Conservation (phyloP, 768 basidiomycete genomes). For the Leccinellum rugosiceps region DNA sequence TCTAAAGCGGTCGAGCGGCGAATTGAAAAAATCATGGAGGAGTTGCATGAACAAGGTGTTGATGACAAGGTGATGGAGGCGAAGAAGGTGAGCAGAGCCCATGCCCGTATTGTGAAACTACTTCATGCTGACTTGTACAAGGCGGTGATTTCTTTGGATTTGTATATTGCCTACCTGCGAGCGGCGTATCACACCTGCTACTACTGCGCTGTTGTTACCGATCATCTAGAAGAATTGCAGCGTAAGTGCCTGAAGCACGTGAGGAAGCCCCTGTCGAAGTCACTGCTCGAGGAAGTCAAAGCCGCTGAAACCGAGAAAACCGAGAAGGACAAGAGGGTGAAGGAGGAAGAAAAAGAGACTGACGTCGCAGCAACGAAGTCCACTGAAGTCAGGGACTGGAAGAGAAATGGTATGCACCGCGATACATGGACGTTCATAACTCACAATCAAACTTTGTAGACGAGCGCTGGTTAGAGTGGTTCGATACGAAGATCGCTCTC, state of each 20-base stretch:
- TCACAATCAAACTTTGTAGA: conserved; percentile 45
- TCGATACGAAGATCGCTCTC: conserved; percentile 83
- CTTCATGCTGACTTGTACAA: conserved; percentile 34
- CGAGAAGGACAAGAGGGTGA: conserved; percentile 47
- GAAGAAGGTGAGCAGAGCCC: conserved; percentile 58
- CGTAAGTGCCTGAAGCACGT: conserved; percentile 93
- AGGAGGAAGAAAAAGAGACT: conserved; percentile 42
- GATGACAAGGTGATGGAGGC: conserved; percentile 65
- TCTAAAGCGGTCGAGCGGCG: conserved; percentile 78
- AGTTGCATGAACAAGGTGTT: conserved; percentile 64
- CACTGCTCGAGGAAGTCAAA: conserved; percentile 57
- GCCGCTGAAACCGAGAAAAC: conserved; percentile 46
- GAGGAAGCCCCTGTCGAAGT: conserved; percentile 69
- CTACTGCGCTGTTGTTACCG: conserved; percentile 91
- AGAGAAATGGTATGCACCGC: conserved; percentile 57
- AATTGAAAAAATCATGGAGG: conserved; percentile 71
- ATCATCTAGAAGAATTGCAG: conserved; percentile 93
- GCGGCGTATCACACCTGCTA: conserved; percentile 94
- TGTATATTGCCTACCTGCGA: conserved; percentile 91
- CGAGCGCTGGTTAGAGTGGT: conserved; percentile 84
- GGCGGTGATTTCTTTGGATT: conserved; percentile 82
- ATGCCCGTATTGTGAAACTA: conserved; percentile 10
- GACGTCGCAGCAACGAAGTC: conserved; percentile 32
- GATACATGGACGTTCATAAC: conserved; percentile 1
- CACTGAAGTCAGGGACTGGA: conserved; percentile 49